A percentile compares a stretch with the other conserved stretches of the same genome.
These are phyloP conservation scores for Pterocarpus macrocarpus DNA, from an alignment of 306 rosid genomes.

Conservation along the genomic window DNA sequence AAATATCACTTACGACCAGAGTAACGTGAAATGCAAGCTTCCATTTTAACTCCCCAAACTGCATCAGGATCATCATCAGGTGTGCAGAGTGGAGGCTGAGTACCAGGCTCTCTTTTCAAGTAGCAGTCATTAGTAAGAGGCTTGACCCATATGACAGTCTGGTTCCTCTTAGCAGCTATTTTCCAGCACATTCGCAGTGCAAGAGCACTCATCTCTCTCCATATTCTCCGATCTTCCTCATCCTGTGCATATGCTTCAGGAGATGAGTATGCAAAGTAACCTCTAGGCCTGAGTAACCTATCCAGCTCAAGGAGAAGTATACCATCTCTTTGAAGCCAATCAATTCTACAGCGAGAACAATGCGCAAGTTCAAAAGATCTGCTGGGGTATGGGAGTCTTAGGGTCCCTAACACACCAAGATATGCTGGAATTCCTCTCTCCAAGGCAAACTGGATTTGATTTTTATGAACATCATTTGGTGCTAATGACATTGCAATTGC, in stretches of 20 bases:
- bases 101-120: conserved; percentile 62
- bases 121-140: conserved; percentile 83
- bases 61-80: conserved; percentile 77
- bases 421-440: conserved; percentile 88
- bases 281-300: conserved; percentile 80
- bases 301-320: conserved; percentile 88
- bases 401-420: conserved; percentile 86
- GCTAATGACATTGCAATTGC: conserved; percentile 80
- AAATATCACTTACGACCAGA: conserved; percentile 63
- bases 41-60: conserved; percentile 74
- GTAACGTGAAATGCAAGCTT: conserved; percentile 78
- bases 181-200: conserved; percentile 80
- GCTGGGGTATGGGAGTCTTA: conserved; percentile 77
- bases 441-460: conserved; percentile 84
- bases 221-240: conserved; percentile 79
- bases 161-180: conserved; percentile 73
- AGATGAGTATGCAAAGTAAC: conserved; percentile 82
- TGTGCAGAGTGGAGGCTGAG: conserved; percentile 76
- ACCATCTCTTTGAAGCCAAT: conserved; percentile 88
- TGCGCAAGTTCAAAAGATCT: conserved; percentile 26
- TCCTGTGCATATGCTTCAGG: conserved; percentile 89
- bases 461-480: conserved; percentile 52
- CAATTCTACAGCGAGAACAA: conserved; percentile 85
- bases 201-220: conserved; percentile 81
- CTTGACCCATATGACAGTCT: conserved; percentile 87